phyloP scores from a whole-genome alignment of 2,329 filamentous ascomycete species.

The Monilinia vaccinii-corymbosi region DNA sequence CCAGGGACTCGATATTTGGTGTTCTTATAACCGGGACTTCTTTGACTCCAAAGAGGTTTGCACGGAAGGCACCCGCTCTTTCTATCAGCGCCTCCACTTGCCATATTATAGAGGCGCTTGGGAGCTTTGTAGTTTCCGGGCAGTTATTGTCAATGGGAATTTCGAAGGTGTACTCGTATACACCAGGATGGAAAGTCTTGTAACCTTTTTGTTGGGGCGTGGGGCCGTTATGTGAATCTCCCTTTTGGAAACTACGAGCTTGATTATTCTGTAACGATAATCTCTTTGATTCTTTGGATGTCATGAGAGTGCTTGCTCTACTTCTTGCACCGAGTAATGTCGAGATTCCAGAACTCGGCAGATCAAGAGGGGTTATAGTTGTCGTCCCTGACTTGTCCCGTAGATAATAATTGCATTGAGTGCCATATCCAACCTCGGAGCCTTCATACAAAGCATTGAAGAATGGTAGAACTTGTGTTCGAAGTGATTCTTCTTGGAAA shows the following conservation, averaged over 20 bases:
- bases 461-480: constrained; percentile 84
- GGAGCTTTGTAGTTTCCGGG: constrained; percentile 62
- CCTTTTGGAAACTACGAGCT: constrained; percentile 59
- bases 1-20: constrained; percentile 60
- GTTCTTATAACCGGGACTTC: constrained; percentile 61
- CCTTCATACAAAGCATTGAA: constrained; percentile 68
- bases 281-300: constrained; percentile 37
- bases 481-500: constrained; percentile 74
- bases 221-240: constrained; percentile 45
- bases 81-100: constrained; percentile 61
- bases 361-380: constrained; percentile 21
- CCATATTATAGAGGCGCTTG: constrained; percentile 61
- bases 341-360: constrained; percentile 20
- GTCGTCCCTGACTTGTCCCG: constrained; percentile 23
- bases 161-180: constrained; percentile 56
- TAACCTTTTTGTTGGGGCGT: constrained; percentile 57
- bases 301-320: constrained; percentile 21
- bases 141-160: constrained; percentile 70
- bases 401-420: constrained; percentile 48
- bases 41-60: constrained; percentile 57
- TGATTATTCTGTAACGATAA: constrained; percentile 56
- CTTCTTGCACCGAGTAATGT: constrained; percentile 17
- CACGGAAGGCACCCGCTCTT: constrained; percentile 60
- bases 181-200: constrained; percentile 49
- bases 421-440: constrained; percentile 51